A percentile compares a stretch with the other conserved stretches of the same genome.
phyloP scores from a whole-genome alignment of 2,329 filamentous ascomycete genomes.

The Metarhizium brunneum region DNA sequence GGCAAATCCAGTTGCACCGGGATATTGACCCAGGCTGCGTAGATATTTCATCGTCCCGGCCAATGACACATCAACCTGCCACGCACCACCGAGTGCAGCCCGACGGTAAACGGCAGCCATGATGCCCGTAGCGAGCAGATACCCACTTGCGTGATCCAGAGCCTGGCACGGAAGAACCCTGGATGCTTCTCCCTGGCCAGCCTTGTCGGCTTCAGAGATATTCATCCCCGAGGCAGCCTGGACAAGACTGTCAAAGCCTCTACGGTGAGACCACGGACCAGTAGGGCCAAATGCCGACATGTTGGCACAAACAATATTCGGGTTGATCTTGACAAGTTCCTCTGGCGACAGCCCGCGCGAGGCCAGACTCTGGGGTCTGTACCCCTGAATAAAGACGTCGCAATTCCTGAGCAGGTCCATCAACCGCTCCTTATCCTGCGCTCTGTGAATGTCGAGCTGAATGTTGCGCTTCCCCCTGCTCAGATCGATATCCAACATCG shows the following conservation, averaged over 20 bases:
- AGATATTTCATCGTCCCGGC: slow-evolving; percentile 48
- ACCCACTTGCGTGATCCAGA: slow-evolving; percentile 46
- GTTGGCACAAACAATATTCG: slow-evolving; percentile 38
- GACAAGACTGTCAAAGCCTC: slow-evolving; percentile 43
- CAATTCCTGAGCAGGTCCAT: slow-evolving; percentile 46
- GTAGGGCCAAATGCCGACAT: slow-evolving; percentile 41
- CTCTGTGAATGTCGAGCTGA: slow-evolving; percentile 48
- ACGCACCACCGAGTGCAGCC: slow-evolving; percentile 30
- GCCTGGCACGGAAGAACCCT: slow-evolving; percentile 39
- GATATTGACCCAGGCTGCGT: slow-evolving; percentile 41
- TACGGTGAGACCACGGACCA: slow-evolving; percentile 29
- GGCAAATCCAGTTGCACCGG: slow-evolving; percentile 33
- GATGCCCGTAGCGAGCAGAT: slow-evolving; percentile 44
- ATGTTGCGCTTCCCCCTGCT: slow-evolving; percentile 58
- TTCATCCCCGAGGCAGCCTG: slow-evolving; percentile 49
- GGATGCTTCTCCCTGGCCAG: neutral
- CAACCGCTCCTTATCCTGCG: slow-evolving; percentile 39
- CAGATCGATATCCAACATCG: slow-evolving; percentile 57
- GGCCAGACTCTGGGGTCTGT: slow-evolving; percentile 23
- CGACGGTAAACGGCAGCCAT: slow-evolving; percentile 40
- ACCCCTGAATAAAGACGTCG: slow-evolving; percentile 56
- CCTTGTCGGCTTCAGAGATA: slow-evolving; percentile 40
- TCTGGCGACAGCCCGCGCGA: slow-evolving; percentile 15
- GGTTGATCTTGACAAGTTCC: slow-evolving; percentile 27
- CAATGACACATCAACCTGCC: slow-evolving; percentile 44